Conservation (phyloP, 805 yeast species). For the Candida ulmi region DNA sequence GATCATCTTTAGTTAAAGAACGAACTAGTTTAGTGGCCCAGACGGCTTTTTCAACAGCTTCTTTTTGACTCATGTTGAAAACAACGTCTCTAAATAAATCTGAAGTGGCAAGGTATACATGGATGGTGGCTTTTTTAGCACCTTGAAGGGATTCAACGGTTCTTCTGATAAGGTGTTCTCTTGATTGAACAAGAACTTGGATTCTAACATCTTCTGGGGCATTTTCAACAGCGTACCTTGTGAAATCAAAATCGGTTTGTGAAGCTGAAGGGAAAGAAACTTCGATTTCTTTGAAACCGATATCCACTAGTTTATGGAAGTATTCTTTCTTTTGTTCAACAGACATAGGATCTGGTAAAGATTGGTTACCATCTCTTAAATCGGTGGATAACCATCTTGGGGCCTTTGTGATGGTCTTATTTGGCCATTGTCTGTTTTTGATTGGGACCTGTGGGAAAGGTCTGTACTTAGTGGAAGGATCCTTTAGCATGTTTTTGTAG, state of each 20-base stretch:
- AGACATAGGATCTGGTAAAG: slow-evolving; percentile 79
- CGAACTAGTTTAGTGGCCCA: slow-evolving; percentile 64
- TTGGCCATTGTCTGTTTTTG: slow-evolving; percentile 69
- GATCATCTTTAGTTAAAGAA: slow-evolving; percentile 71
- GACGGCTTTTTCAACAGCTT: slow-evolving; percentile 62
- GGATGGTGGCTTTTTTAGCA: slow-evolving; percentile 67
- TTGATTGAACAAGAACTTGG: slow-evolving; percentile 72
- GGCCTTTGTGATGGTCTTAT: slow-evolving; percentile 56
- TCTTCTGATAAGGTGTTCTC: slow-evolving; percentile 68
- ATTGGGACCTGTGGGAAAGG: slow-evolving; percentile 50
- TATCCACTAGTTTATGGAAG: slow-evolving; percentile 63
- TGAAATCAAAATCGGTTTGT: slow-evolving; percentile 77
- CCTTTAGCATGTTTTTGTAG: slow-evolving; percentile 55
- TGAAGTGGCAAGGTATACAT: slow-evolving; percentile 71
- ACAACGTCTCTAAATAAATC: slow-evolving; percentile 73
- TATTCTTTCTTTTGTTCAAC: slow-evolving; percentile 69
- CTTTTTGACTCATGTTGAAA: slow-evolving; percentile 64
- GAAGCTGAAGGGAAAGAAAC: slow-evolving; percentile 80
- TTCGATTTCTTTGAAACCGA: slow-evolving; percentile 78
- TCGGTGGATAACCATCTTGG: slow-evolving; percentile 82
- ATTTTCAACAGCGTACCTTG: slow-evolving; percentile 71
- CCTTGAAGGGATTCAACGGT: slow-evolving; percentile 71
- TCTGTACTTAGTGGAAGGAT: slow-evolving; percentile 60
- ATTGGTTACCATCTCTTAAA: slow-evolving; percentile 76
- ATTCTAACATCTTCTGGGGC: slow-evolving; percentile 72